A percentile compares a stretch with the other conserved stretches of the same genome.
These are phyloP conservation scores for Hanseniaspora jakobsenii DNA, from an alignment of 805 yeast genomes.

Conservation along the genomic window DNA sequence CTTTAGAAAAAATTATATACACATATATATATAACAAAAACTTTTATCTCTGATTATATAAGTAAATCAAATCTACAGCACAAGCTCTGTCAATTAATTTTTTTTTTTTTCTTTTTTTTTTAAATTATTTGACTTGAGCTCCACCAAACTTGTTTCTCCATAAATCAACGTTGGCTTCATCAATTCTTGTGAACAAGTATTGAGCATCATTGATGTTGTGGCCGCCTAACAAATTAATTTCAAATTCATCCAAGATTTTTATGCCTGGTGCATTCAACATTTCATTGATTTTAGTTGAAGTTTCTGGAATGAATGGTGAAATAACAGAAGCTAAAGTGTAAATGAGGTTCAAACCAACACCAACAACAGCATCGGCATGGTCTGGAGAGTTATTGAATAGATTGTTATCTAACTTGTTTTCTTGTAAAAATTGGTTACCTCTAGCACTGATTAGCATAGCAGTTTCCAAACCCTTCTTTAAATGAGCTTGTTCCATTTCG, in stretches of 20 bases:
- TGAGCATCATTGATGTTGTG: conserved; percentile 86
- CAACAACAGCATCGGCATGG: conserved; percentile 82
- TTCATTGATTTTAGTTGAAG: conserved; percentile 53
- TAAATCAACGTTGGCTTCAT: conserved; percentile 70
- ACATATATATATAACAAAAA: too few species aligned
- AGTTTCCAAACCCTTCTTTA: conserved; percentile 79
- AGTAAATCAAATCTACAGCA: not conserved
- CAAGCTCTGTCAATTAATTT: not conserved
- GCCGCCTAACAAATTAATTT: conserved; percentile 56
- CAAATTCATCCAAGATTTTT: conserved; percentile 64
- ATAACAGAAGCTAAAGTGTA: conserved; percentile 74
- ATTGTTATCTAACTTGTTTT: conserved; percentile 84
- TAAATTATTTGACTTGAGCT: conserved; percentile 32
- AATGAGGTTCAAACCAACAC: conserved; percentile 77
- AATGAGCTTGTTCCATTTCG: conserved; percentile 65
- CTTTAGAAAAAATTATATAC: not conserved
- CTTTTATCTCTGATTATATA: too few species aligned
- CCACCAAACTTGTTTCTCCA: conserved; percentile 89
- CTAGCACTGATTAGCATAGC: conserved; percentile 87
- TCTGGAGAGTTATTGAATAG: conserved; percentile 64
- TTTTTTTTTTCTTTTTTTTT: not conserved
- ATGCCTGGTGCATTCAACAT: conserved; percentile 76
- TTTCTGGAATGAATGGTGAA: conserved; percentile 84
- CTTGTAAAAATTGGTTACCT: conserved; percentile 93
- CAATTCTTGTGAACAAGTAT: conserved; percentile 85